Conservation (phyloP, 1,139 yeast genomes). For the Zygoascus sp. region DNA sequence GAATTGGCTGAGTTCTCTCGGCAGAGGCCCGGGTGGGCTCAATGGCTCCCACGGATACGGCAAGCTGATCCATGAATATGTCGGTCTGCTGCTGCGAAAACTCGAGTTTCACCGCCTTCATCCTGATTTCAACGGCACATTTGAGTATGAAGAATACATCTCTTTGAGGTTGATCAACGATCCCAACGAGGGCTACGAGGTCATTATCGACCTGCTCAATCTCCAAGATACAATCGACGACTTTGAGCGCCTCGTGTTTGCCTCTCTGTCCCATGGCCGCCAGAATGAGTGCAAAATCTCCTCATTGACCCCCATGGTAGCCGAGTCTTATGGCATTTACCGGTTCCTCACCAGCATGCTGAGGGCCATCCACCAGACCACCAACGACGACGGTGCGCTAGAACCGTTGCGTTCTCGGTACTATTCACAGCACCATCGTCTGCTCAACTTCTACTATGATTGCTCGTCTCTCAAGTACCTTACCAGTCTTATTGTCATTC, state of each 20-base stretch:
- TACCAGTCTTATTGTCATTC: conserved; percentile 80
- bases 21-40: conserved; percentile 21
- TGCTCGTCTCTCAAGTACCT: conserved; percentile 81
- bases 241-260: conserved; percentile 71
- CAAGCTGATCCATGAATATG: conserved; percentile 73
- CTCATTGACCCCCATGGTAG: conserved; percentile 83
- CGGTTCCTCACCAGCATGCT: conserved; percentile 87
- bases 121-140: conserved; percentile 88
- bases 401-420: conserved; percentile 70
- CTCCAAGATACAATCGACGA: conserved; percentile 82
- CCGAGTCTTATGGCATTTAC: conserved; percentile 93
- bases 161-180: conserved; percentile 84
- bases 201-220: conserved; percentile 78
- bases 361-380: conserved; percentile 76
- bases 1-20: conserved; percentile 50
- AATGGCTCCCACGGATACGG: conserved; percentile 53
- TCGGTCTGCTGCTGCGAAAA: conserved; percentile 62
- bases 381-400: conserved; percentile 74
- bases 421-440: conserved; percentile 70
- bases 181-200: conserved; percentile 93
- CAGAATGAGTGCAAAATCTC: conserved; percentile 78
- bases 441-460: conserved; percentile 85
- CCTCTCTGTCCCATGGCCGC: conserved; percentile 61
- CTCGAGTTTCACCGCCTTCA: conserved; percentile 80
- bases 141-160: conserved; percentile 92